Conservation (phyloP, 345 rosid genomes). For the Hevea brasiliensis region DNA sequence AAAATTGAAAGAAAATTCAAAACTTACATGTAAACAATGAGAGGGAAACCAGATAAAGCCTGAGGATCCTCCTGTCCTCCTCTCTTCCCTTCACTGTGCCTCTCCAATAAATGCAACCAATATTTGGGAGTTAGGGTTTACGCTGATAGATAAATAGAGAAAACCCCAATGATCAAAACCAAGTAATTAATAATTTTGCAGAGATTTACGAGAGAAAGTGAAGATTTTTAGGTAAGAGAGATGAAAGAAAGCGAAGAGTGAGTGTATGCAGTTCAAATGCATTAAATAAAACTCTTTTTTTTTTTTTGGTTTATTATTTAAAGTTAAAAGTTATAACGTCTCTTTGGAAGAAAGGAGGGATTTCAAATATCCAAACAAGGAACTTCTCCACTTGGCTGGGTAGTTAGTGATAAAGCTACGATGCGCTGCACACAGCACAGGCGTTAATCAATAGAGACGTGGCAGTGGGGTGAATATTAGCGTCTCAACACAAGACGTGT, state of each 20-base stretch:
- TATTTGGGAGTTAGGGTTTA: neutral
- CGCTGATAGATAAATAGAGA: neutral
- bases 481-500: neutral
- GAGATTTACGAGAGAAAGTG: constrained; percentile 5
- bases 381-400: neutral
- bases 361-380: constrained; percentile 60
- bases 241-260: constrained; percentile 6
- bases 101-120: constrained; percentile 13
- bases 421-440: neutral
- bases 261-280: constrained; percentile 38
- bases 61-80: neutral
- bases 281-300: constrained; percentile 33
- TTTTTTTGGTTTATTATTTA: constrained; percentile 4
- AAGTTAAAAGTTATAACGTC: constrained; percentile 50
- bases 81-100: neutral
- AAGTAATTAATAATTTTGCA: too few relatives aligned
- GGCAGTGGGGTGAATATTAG: neutral
- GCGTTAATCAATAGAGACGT: neutral
- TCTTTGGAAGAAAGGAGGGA: constrained; percentile 51
- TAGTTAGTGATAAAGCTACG: constrained; percentile 18
- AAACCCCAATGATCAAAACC: neutral
- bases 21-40: constrained; percentile 29
- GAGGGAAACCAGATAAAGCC: constrained; percentile 6
- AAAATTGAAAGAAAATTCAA: neutral
- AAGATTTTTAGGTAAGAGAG: constrained; percentile 8